Evolutionary conservation across 306 rosid species (phyloP).

Genomic region (Begonia masoniana): DNA sequence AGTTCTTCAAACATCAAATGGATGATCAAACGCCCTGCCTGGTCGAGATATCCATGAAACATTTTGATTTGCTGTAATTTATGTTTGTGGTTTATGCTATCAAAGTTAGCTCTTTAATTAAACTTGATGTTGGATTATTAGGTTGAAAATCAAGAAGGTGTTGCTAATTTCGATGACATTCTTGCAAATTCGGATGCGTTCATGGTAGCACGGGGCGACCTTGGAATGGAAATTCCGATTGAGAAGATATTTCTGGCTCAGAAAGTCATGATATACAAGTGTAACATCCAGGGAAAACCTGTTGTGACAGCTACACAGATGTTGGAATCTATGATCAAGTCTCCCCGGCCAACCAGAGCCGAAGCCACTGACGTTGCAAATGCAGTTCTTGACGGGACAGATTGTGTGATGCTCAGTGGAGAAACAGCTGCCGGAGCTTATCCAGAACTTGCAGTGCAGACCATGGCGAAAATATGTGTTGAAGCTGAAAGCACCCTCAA

Average conservation of each 20-base stretch:
- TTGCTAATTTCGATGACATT: neutral
- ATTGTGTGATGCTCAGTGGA: neutral
- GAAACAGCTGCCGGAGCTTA: neutral
- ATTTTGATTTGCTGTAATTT: no score
- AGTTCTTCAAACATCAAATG: no score
- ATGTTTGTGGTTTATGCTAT: neutral
- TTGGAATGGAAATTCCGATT: neutral
- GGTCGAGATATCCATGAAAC: no score
- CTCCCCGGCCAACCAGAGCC: constrained; percentile 1
- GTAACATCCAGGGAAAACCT: neutral
- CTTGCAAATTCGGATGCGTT: neutral
- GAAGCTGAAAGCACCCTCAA: neutral
- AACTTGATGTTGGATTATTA: neutral
- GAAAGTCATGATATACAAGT: neutral
- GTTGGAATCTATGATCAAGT: neutral
- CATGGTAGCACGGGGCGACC: neutral
- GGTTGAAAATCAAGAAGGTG: constrained; percentile 1
- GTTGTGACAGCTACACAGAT: neutral
- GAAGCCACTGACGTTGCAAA: neutral
- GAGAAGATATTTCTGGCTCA: neutral
- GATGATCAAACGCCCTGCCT: no score
- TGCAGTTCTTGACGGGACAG: neutral
- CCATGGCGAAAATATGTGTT: neutral
- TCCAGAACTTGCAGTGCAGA: neutral
- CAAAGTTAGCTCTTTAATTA: neutral